Evolutionary conservation across 352 stramenopile species (phyloP), one percentile per base, ranked within the genome.

Genomic region (Phytophthora melonis): DNA sequence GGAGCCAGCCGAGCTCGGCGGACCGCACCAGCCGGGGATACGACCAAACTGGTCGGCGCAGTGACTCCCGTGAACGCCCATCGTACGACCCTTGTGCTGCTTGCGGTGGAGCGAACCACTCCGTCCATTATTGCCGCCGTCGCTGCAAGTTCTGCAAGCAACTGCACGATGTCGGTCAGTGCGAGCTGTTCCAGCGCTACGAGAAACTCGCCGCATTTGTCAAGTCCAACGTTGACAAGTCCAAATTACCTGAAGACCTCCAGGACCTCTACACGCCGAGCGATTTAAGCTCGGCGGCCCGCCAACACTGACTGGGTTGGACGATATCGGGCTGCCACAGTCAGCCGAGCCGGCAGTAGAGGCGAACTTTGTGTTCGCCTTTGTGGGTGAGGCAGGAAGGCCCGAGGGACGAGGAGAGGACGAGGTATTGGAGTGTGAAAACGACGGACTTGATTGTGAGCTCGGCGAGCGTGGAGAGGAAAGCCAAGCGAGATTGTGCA

Each of bases 231-330:
- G 58, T 66, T 9, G 27, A 66, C 58, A 66, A 66, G 14, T 66
- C 58, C 8, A 25, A 39, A 13, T 43, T 66, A 7, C 45, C 58
- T 14, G 58, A 36, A 25, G 58, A 64, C 3, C 16, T 64, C 5
- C 58, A 56, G 41, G 41, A 64, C 41, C n/a, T 64, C 21, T 36
- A 57, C 19, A 11, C 5, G 25, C 58, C 58, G 43, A 58, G 43
- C 21, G 58, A 66, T 66, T 66, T 66, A 66, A 66, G 50, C 45
- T 58, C 58, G 32, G 60, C 23, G 34, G 60, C 60, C 49, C 60
- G 49, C 49, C 49, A 66, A 66, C 49, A 41, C n/a, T 59, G 32
- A 59, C 60, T 59, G 60, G 49, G 49, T 59, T 66, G 49, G 60
- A 54, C 6, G 19, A 25, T 16, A 52, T 14, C 59, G 59, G 59